Evolutionary conservation across 371 early-diverging fungal species (phyloP).

Genomic region (Mortierella polycephala): DNA sequence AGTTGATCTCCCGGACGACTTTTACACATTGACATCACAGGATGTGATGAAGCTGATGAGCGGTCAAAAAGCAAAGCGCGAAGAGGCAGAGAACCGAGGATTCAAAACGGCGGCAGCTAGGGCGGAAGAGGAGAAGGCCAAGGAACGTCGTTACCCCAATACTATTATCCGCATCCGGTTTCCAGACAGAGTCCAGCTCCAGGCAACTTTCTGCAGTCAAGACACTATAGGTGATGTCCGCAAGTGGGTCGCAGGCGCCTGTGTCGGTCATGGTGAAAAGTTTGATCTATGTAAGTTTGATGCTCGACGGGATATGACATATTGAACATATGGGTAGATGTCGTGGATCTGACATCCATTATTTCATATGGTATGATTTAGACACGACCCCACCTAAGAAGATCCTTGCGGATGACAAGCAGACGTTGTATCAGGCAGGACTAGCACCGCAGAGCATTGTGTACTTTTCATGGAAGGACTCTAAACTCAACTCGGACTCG

Average conservation of each 20-base stretch:
- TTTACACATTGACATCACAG: conserved; percentile 65
- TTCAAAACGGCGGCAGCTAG: conserved; percentile 69
- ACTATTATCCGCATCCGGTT: conserved; percentile 70
- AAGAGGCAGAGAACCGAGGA: conserved; percentile 58
- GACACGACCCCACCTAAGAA: conserved; percentile 57
- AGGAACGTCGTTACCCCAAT: conserved; percentile 67
- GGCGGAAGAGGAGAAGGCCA: conserved; percentile 63
- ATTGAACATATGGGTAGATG: no score
- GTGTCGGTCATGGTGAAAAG: conserved; percentile 50
- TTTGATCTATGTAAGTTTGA: conserved; percentile 44
- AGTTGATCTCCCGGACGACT: conserved; percentile 75
- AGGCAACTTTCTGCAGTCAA: conserved; percentile 62
- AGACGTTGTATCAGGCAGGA: conserved; percentile 55
- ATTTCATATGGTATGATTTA: neutral
- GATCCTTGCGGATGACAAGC: conserved; percentile 38
- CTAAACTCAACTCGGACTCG: conserved; percentile 55
- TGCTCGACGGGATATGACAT: neutral
- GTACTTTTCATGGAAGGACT: conserved; percentile 54
- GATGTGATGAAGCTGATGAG: conserved; percentile 63
- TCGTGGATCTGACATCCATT: neutral
- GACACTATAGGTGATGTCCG: conserved; percentile 54
- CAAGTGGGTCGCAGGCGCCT: conserved; percentile 33
- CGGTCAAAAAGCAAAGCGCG: conserved; percentile 47
- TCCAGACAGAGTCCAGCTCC: conserved; percentile 64
- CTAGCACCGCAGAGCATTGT: conserved; percentile 56